These are phyloP conservation scores for Fusarium foetens DNA, from an alignment of 2,329 filamentous ascomycete genomes.

Conservation along the genomic window DNA sequence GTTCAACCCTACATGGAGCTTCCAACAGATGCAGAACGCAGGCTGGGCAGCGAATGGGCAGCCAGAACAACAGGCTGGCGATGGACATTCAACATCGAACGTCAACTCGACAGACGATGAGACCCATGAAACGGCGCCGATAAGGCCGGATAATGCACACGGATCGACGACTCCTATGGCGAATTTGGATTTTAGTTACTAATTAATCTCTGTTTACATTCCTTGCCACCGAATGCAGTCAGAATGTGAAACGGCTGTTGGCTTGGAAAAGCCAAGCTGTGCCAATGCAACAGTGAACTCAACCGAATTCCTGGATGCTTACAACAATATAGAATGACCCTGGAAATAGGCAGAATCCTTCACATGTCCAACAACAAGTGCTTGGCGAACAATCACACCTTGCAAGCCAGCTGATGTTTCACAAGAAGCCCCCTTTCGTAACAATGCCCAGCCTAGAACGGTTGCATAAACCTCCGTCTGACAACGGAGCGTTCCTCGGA, in stretches of 20 bases:
- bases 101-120: conserved; percentile 32
- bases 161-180: conserved; percentile 67
- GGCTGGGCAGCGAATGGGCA: conserved; percentile 66
- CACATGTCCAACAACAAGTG: not conserved
- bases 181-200: conserved; percentile 71
- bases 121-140: not conserved
- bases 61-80: conserved; percentile 47
- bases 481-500: not conserved
- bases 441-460: not conserved
- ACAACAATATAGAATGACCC: rapidly evolving
- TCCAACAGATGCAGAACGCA: conserved; percentile 72
- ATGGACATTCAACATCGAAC: conserved; percentile 3
- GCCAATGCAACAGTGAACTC: not conserved
- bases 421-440: not conserved
- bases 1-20: conserved; percentile 76
- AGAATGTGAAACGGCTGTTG: too few relatives aligned
- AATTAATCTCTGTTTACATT: conserved; percentile 36
- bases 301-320: not conserved
- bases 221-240: not conserved
- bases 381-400: not conserved
- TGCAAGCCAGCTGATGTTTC: not conserved
- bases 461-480: not conserved
- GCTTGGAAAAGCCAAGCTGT: not conserved
- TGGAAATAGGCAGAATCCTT: too few relatives aligned
- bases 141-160: conserved; percentile 51